Conservation (phyloP, 2,329 filamentous ascomycete species). For the Metarhizium humberi region DNA sequence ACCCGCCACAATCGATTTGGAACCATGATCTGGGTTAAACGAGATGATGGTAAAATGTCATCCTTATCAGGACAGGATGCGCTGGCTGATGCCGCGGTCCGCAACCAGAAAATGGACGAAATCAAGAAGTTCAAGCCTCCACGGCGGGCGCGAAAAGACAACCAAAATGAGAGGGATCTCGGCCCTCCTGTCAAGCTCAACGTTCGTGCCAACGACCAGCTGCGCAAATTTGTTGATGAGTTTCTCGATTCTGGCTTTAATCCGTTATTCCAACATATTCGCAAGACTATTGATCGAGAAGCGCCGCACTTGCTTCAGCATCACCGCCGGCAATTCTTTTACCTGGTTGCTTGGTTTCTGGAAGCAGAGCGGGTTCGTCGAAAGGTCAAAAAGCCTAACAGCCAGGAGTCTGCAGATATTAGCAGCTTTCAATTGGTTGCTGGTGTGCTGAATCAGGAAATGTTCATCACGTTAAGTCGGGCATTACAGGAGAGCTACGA, state of each 20-base stretch:
- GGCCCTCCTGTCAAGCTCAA: slow-evolving; percentile 64
- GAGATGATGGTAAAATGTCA: slow-evolving; percentile 73
- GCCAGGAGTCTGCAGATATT: slow-evolving; percentile 38
- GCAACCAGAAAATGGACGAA: slow-evolving; percentile 81
- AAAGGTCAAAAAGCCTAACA: slow-evolving; percentile 43
- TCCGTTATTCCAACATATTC: slow-evolving; percentile 73
- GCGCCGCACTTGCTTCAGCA: slow-evolving; percentile 69
- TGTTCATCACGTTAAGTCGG: slow-evolving; percentile 79
- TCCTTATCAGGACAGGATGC: slow-evolving; percentile 85
- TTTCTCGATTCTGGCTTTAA: slow-evolving; percentile 96
- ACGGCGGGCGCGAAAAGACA: slow-evolving; percentile 49
- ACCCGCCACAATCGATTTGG: slow-evolving; percentile 91
- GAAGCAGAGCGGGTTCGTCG: slow-evolving; percentile 72
- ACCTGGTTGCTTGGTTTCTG: slow-evolving; percentile 86
- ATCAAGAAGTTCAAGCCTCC: slow-evolving; percentile 87
- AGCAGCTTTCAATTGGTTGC: slow-evolving; percentile 83
- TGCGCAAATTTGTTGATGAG: slow-evolving; percentile 79
- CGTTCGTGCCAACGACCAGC: slow-evolving; percentile 60
- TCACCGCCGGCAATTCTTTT: slow-evolving; percentile 83
- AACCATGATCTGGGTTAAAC: slow-evolving; percentile 93
- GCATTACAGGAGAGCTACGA: slow-evolving; percentile 72
- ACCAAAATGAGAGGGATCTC: slow-evolving; percentile 63
- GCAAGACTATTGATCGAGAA: slow-evolving; percentile 85
- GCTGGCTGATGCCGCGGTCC: slow-evolving; percentile 60
- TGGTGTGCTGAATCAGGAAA: slow-evolving; percentile 86